Conservation (phyloP, 2,329 filamentous ascomycete species). For the Aspergillus eucalypticola region DNA sequence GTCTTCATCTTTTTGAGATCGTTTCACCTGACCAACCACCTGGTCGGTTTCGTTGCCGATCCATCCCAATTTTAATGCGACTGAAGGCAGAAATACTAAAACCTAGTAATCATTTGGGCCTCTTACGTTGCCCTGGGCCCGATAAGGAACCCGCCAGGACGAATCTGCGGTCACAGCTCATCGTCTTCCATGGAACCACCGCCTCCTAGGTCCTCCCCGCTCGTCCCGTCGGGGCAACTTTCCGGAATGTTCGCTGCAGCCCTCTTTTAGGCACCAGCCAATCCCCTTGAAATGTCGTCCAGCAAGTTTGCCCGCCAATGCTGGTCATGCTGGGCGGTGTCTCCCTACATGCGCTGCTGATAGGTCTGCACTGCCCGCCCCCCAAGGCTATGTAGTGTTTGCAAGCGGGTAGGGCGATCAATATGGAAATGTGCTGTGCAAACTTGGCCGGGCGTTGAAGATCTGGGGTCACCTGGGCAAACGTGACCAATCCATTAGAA, state of each 20-base stretch:
- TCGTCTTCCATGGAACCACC: background rate
- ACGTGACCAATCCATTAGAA: no score
- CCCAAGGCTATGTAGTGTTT: background rate
- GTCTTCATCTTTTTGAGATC: no score
- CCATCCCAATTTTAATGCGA: background rate
- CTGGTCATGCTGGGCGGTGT: background rate
- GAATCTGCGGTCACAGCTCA: background rate
- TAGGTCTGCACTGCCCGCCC: background rate
- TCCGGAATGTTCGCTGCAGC: conserved; percentile 13
- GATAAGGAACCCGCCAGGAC: background rate
- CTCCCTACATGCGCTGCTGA: background rate
- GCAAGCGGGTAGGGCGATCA: conserved; percentile 2
- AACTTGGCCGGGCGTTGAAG: background rate
- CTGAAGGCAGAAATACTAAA: background rate
- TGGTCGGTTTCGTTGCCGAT: background rate
- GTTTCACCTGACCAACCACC: background rate
- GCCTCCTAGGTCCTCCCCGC: background rate
- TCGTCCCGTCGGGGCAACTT: conserved; percentile 7
- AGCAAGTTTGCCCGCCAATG: background rate
- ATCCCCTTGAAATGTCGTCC: background rate
- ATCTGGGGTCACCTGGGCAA: background rate
- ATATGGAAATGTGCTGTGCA: background rate
- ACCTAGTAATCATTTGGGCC: background rate
- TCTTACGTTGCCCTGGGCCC: background rate
- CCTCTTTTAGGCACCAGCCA: conserved; percentile 13